A percentile compares a stretch with the other conserved stretches of the same genome.
These are phyloP conservation scores for Magnaporthales sp. DNA, from an alignment of 2,329 filamentous ascomycete species.

Conservation along the genomic window DNA sequence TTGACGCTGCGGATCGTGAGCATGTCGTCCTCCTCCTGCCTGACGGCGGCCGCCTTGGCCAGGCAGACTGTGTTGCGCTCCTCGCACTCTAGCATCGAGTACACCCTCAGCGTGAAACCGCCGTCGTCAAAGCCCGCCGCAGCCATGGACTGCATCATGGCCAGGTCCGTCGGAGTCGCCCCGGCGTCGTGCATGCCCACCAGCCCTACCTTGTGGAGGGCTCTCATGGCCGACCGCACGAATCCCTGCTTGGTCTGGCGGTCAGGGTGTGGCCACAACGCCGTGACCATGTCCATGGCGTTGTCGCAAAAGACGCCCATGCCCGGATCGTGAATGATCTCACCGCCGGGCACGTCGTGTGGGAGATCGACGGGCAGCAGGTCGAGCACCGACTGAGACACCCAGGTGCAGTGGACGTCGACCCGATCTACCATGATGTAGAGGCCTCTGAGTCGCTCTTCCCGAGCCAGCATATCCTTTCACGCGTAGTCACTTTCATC, in stretches of 20 bases:
- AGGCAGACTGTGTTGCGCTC: constrained; percentile 57
- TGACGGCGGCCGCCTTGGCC: constrained; percentile 33
- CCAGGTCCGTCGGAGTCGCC: constrained; percentile 43
- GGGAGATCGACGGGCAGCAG: constrained; percentile 45
- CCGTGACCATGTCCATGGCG: constrained; percentile 54
- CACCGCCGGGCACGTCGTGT: constrained; percentile 51
- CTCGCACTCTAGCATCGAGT: constrained; percentile 60
- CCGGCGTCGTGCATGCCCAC: constrained; percentile 65
- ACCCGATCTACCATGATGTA: constrained; percentile 64
- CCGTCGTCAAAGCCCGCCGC: constrained; percentile 4
- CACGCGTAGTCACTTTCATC: not conserved
- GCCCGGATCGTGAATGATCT: constrained; percentile 51
- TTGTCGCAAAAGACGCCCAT: constrained; percentile 67
- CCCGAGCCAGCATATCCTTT: constrained; percentile 45
- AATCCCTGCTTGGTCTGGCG: constrained; percentile 42
- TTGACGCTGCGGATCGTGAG: constrained; percentile 57
- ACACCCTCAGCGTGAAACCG: constrained; percentile 53
- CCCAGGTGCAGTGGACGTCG: constrained; percentile 63
- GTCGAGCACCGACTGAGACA: constrained; percentile 53
- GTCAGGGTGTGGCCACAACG: constrained; percentile 48
- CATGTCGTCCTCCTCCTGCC: constrained; percentile 29
- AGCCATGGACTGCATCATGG: constrained; percentile 44
- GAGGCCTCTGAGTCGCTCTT: constrained; percentile 40
- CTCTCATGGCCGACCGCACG: constrained; percentile 50
- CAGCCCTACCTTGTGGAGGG: constrained; percentile 55